phyloP scores from a whole-genome alignment of 331 rosid species.

The Arachis monticola region DNA sequence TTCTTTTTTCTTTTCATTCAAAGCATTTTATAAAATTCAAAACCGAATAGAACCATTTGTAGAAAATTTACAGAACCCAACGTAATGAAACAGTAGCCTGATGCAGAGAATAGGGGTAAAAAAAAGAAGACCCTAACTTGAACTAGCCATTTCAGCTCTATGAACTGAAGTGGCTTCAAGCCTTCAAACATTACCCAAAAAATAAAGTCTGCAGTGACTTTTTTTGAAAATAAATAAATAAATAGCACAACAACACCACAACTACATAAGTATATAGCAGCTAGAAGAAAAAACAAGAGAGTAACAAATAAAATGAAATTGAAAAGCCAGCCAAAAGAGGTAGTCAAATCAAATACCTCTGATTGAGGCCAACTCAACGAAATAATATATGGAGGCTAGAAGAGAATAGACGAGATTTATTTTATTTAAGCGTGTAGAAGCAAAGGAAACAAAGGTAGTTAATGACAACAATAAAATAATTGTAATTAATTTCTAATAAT shows the following conservation, averaged over 20 bases:
- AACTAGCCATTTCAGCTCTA: constrained; percentile 43
- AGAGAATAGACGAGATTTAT: constrained; percentile 39
- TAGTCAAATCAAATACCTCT: constrained; percentile 46
- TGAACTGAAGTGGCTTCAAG: constrained; percentile 35
- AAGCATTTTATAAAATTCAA: constrained; percentile 28
- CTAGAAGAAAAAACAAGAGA: background rate
- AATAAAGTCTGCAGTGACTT: background rate
- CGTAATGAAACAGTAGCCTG: constrained; percentile 63
- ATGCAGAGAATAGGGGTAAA: background rate
- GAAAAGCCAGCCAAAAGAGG: background rate
- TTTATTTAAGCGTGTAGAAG: constrained; percentile 31
- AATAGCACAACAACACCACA: background rate
- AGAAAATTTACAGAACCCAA: constrained; percentile 19
- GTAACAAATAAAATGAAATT: background rate
- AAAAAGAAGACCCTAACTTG: constrained; percentile 12
- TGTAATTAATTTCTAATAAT: background rate
- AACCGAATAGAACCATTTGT: constrained; percentile 6
- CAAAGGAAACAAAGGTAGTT: constrained; percentile 16
- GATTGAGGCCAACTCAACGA: constrained; percentile 34
- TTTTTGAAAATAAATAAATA: background rate
- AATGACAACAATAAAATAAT: constrained; percentile 27
- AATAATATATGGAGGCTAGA: constrained; percentile 40
- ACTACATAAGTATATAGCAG: background rate
- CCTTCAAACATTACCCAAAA: constrained; percentile 21
- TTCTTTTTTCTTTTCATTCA: background rate